Conservation (phyloP, 306 rosid genomes). For the Canavalia ensiformis region DNA sequence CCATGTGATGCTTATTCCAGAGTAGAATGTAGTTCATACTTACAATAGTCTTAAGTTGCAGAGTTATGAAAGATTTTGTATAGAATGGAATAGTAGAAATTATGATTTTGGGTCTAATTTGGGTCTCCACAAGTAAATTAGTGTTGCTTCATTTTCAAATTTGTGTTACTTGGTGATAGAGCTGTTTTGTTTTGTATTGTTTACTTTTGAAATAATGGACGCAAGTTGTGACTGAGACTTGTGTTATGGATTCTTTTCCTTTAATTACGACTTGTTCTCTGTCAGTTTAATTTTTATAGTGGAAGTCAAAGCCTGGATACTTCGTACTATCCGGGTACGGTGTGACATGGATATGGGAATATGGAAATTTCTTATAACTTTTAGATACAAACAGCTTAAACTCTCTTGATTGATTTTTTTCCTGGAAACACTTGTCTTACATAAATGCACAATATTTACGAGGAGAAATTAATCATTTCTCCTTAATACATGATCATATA, state of each 20-base stretch:
- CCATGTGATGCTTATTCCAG: not conserved
- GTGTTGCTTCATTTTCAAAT: constrained; percentile 24
- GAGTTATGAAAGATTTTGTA: not conserved
- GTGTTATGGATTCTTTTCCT: not conserved
- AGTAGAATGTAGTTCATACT: not conserved
- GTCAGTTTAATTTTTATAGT: constrained; percentile 8
- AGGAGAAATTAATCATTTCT: not conserved
- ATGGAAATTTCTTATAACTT: not conserved
- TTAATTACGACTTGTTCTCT: not conserved
- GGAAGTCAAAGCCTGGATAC: not conserved
- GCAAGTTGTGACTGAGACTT: not conserved
- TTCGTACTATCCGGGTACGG: not conserved
- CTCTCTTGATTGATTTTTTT: not conserved
- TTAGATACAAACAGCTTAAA: not conserved
- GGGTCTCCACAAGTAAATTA: not conserved
- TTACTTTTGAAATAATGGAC: not conserved
- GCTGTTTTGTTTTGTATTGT: not conserved
- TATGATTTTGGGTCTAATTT: constrained; percentile 14
- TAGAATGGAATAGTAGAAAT: not conserved
- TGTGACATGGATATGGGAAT: not conserved
- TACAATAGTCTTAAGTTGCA: not conserved
- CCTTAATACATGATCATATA: not conserved
- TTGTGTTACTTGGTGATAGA: not conserved
- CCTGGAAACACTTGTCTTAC: not conserved
- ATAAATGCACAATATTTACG: not conserved